Percentiles rank a stretch among this genome's conserved stretches.
phyloP scores from a whole-genome alignment of 2,329 filamentous ascomycete species.

The Fusarium neocosmosporiellum region DNA sequence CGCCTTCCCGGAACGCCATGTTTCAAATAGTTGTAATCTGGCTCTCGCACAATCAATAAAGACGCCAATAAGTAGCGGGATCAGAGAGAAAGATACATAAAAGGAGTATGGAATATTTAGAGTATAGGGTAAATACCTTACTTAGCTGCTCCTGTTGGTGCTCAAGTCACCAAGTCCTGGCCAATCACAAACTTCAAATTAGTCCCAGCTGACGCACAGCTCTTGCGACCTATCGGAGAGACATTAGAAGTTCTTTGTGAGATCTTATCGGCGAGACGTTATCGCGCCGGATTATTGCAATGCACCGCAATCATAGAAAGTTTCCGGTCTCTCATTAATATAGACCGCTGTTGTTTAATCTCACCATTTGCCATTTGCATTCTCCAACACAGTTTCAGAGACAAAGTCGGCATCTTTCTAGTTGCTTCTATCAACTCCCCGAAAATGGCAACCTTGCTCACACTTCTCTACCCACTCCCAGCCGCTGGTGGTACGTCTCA shows the following conservation, averaged over 20 bases:
- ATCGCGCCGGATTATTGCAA: not conserved
- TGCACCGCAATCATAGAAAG: not conserved
- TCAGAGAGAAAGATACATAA: no score
- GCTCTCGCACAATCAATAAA: no score
- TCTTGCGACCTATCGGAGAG: not conserved
- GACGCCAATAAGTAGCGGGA: no score
- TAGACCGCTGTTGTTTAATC: not conserved
- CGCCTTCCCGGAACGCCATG: no score
- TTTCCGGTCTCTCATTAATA: not conserved
- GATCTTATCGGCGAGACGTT: not conserved
- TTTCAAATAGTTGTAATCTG: no score
- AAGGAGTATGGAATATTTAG: no score
- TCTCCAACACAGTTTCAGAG: not conserved
- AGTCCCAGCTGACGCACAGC: not conserved
- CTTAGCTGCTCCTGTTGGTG: no score
- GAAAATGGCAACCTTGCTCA: not conserved
- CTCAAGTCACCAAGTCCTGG: no score
- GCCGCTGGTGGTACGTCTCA: not conserved
- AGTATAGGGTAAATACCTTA: no score
- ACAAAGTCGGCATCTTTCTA: not conserved
- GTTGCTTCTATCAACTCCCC: not conserved
- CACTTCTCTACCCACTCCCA: not conserved
- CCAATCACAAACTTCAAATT: not conserved
- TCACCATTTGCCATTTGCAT: not conserved
- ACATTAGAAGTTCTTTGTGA: not conserved